Conservation (phyloP, 371 early-diverging fungal species). For the Saksenaea vasiformis region DNA sequence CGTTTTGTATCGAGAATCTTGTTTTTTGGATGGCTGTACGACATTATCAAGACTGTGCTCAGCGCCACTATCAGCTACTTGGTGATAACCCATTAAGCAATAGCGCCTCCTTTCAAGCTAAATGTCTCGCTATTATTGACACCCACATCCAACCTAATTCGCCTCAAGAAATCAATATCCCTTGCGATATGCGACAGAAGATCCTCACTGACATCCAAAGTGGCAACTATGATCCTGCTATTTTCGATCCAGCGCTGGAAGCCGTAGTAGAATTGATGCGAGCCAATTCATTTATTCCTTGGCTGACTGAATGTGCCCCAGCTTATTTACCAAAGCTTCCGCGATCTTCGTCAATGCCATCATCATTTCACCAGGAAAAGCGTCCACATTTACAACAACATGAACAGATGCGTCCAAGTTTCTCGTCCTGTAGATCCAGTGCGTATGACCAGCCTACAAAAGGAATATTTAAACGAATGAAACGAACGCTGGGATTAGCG, state of each 20-base stretch:
- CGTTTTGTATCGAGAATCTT: constrained; percentile 48
- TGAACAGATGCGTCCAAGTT: neutral
- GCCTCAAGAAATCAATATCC: constrained; percentile 54
- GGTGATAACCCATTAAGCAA: neutral
- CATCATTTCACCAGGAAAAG: neutral
- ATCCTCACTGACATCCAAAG: constrained; percentile 33
- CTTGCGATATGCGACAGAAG: constrained; percentile 46
- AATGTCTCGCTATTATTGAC: constrained; percentile 28
- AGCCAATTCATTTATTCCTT: constrained; percentile 49
- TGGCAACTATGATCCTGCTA: constrained; percentile 22
- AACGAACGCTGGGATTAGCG: neutral
- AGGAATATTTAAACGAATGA: neutral
- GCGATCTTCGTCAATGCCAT: neutral
- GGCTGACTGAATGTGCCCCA: constrained; percentile 17
- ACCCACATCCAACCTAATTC: constrained; percentile 44
- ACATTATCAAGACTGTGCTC: constrained; percentile 22
- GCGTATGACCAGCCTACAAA: neutral
- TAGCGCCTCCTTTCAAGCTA: neutral
- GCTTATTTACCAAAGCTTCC: constrained; percentile 3
- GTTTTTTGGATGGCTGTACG: constrained; percentile 47
- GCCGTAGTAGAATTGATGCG: constrained; percentile 51
- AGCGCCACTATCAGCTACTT: constrained; percentile 2
- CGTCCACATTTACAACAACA: neutral
- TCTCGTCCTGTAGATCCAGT: neutral
- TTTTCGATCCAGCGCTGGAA: constrained; percentile 40